Conservation (phyloP, 1,284 basidiomycete species). For the Pseudozyma hubeiensis region DNA sequence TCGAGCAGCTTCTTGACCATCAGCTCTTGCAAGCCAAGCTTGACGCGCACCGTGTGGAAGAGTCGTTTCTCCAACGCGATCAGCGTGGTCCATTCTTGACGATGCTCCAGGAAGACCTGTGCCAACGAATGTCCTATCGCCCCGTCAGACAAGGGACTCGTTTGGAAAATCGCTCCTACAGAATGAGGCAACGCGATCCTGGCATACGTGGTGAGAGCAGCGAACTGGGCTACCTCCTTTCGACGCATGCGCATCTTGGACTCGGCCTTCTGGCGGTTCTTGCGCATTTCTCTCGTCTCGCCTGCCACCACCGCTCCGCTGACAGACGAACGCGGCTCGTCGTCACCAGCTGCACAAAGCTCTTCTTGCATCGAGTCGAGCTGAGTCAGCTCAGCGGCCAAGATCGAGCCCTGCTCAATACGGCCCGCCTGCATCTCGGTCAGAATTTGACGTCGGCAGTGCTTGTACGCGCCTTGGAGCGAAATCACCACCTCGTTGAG, state of each 20-base stretch:
- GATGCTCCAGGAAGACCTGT: slow-evolving; percentile 20
- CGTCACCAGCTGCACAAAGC: background rate
- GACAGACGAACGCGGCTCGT: background rate
- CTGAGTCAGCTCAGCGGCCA: background rate
- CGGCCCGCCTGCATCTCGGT: background rate
- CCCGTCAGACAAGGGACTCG: background rate
- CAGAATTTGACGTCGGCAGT: slow-evolving; percentile 19
- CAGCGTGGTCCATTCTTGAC: slow-evolving; percentile 13
- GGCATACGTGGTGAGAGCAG: slow-evolving; percentile 14
- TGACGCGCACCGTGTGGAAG: slow-evolving; percentile 21
- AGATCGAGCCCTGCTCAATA: background rate
- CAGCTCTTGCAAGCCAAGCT: slow-evolving; percentile 16
- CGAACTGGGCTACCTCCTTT: slow-evolving; percentile 25
- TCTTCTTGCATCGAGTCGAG: background rate
- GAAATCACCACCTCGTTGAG: slow-evolving; percentile 25
- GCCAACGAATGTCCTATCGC: slow-evolving; percentile 2
- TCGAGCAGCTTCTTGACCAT: slow-evolving; percentile 18
- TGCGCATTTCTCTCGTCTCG: slow-evolving; percentile 33
- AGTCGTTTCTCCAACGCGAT: slow-evolving; percentile 27
- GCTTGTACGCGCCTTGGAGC: slow-evolving; percentile 20
- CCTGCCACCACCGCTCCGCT: slow-evolving; percentile 4
- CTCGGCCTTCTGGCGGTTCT: slow-evolving; percentile 34
- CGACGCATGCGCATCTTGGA: slow-evolving; percentile 33
- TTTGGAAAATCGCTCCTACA: background rate
- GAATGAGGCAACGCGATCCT: slow-evolving; percentile 5